phyloP scores from a whole-genome alignment of 2,329 filamentous ascomycete genomes.

The Ramichloridium luteum region DNA sequence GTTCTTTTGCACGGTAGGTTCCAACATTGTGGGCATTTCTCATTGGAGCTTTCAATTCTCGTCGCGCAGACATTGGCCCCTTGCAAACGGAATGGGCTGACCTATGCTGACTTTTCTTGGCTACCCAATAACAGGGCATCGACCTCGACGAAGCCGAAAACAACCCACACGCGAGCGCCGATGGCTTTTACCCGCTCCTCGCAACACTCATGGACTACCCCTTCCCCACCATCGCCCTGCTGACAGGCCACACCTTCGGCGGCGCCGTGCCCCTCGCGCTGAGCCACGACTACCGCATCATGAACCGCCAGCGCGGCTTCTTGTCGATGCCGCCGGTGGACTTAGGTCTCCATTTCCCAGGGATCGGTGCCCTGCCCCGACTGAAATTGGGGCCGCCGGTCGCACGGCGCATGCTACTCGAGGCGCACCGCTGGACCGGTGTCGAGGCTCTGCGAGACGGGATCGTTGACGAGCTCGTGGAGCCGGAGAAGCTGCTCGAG shows the following conservation, averaged over 20 bases:
- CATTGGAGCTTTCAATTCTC: conserved; percentile 1
- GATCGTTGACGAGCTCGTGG: conserved; percentile 41
- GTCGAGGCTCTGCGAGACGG: conserved; percentile 40
- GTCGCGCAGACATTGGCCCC: not conserved
- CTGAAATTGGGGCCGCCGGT: conserved; percentile 40
- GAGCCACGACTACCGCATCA: conserved; percentile 37
- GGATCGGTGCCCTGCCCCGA: conserved; percentile 41
- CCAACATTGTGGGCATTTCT: no score
- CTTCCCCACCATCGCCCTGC: conserved; percentile 34
- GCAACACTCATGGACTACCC: conserved; percentile 27
- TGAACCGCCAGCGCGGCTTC: conserved; percentile 37
- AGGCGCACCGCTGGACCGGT: conserved; percentile 44
- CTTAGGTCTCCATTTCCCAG: conserved; percentile 44
- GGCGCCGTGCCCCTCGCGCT: conserved; percentile 38
- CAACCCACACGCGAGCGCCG: conserved; percentile 25
- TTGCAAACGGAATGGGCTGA: not conserved
- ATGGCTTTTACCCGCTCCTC: conserved; percentile 27
- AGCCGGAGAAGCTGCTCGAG: conserved; percentile 38
- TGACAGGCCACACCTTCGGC: conserved; percentile 40
- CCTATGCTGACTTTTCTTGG: not conserved
- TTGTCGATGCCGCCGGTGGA: conserved; percentile 43
- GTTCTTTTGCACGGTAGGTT: conserved; percentile 37
- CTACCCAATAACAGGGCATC: conserved; percentile 21
- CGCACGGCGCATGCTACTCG: conserved; percentile 44
- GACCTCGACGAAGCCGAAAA: conserved; percentile 25